Percentiles rank a stretch among this genome's conserved stretches.
phyloP scores from a whole-genome alignment of 192 early-diverging fungal genomes.

The Dissophora globulifera region DNA sequence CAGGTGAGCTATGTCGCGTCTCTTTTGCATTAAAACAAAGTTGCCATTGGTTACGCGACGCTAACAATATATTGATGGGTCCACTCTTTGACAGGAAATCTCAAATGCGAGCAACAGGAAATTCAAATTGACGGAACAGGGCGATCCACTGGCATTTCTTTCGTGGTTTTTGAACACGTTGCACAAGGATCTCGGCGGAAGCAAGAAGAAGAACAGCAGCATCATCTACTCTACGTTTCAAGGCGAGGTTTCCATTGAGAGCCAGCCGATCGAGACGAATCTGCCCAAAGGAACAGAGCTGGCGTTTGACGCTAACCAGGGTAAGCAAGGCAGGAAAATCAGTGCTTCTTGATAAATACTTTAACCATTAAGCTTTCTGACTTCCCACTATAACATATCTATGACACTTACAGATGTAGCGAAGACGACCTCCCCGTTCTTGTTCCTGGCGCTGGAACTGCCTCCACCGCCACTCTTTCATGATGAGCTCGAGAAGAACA shows the following conservation, averaged over 20 bases:
- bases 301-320: constrained; percentile 54
- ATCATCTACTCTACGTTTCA: constrained; percentile 87
- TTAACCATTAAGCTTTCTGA: no score
- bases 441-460: constrained; percentile 89
- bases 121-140: constrained; percentile 83
- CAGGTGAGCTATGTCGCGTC: constrained; percentile 64
- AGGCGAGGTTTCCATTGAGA: constrained; percentile 82
- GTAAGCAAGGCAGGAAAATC: no score
- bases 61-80: no score
- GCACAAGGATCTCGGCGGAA: constrained; percentile 87
- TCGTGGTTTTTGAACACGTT: constrained; percentile 94
- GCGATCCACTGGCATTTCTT: constrained; percentile 88
- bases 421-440: constrained; percentile 73
- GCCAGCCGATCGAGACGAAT: constrained; percentile 67
- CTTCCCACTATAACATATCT: no score
- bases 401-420: no score
- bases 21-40: not conserved
- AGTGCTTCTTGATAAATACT: no score
- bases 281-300: constrained; percentile 51
- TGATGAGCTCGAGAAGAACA: constrained; percentile 83
- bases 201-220: constrained; percentile 77
- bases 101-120: constrained; percentile 80
- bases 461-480: constrained; percentile 92
- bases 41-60: no score
- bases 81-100: constrained; percentile 76